These are phyloP conservation scores for Pichia cabralensis DNA, from an alignment of 805 yeast species.

Conservation along the genomic window DNA sequence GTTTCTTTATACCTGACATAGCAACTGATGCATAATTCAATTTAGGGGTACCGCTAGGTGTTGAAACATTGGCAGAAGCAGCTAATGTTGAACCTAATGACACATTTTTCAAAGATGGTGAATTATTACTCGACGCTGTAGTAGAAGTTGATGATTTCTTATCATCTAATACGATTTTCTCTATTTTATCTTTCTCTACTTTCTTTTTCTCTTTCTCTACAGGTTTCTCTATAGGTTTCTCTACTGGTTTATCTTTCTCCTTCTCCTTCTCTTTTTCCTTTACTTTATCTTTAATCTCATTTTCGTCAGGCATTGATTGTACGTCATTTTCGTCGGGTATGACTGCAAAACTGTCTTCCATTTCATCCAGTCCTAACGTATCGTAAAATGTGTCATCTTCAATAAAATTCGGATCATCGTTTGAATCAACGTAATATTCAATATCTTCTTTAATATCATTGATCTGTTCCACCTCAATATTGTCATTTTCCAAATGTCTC, in stretches of 20 bases:
- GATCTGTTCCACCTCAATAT: conserved; percentile 65
- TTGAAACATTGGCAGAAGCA: conserved; percentile 23
- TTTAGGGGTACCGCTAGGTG: conserved; percentile 30
- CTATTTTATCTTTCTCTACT: not conserved
- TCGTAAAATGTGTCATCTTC: conserved; percentile 93
- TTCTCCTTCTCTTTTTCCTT: conserved; percentile 3
- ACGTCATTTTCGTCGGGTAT: conserved; percentile 12
- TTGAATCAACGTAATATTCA: conserved; percentile 85
- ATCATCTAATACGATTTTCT: not conserved
- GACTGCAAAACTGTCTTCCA: conserved; percentile 23
- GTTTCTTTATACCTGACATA: conserved; percentile 16
- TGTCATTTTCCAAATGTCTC: conserved; percentile 70
- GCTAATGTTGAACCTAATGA: conserved; percentile 11
- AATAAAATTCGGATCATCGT: conserved; percentile 85
- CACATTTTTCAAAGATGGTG: conserved; percentile 6
- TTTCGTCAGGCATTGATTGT: conserved; percentile 2
- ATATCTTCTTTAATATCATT: conserved; percentile 80
- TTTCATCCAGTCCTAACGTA: conserved; percentile 60
- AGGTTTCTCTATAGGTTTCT: not conserved
- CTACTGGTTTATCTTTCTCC: conserved; percentile 4
- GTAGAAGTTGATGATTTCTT: conserved; percentile 1
- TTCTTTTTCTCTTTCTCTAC: conserved; percentile 4
- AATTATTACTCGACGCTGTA: conserved; percentile 3
- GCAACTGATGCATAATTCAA: conserved; percentile 27
- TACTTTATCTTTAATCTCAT: not conserved